phyloP scores from a whole-genome alignment of 208 protist species.

The Trypanosomatidae sp. region DNA sequence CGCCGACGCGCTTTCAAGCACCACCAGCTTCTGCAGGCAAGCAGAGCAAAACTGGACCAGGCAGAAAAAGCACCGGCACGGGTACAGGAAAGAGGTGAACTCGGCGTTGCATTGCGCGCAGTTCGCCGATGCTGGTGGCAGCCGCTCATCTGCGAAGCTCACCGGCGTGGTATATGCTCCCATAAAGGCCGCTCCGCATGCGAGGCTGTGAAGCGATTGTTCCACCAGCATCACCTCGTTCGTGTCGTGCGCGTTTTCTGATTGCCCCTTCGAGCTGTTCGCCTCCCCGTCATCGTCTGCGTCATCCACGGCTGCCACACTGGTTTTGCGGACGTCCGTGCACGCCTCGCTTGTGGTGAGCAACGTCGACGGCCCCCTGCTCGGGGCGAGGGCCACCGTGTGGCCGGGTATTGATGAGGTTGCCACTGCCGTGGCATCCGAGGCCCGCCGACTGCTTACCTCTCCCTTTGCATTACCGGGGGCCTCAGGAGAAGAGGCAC shows the following conservation, averaged over 20 bases:
- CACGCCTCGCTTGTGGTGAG: neutral
- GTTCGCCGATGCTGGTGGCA: slow-evolving; percentile 33
- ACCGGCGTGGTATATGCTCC: neutral
- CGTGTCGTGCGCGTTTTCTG: neutral
- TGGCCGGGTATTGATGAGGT: neutral
- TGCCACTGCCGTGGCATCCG: neutral
- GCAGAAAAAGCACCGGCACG: slow-evolving; percentile 73
- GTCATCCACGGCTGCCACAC: neutral
- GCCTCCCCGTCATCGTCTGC: neutral
- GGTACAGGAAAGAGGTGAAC: slow-evolving; percentile 61
- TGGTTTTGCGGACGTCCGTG: neutral
- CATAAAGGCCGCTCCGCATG: neutral
- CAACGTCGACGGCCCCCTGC: neutral
- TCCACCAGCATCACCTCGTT: neutral
- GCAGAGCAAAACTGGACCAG: slow-evolving; percentile 53
- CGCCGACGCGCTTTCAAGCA: slow-evolving; percentile 2
- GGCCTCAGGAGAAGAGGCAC: neutral
- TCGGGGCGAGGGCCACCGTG: neutral
- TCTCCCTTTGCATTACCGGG: too few species aligned
- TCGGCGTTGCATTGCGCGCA: slow-evolving; percentile 62
- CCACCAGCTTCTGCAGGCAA: slow-evolving; percentile 43
- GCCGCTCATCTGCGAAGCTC: slow-evolving; percentile 35
- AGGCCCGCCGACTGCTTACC: neutral
- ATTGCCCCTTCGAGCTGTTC: neutral
- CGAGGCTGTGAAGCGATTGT: neutral